Conservation (phyloP, 1,284 basidiomycete genomes). For the Rhodotorula sp. region DNA sequence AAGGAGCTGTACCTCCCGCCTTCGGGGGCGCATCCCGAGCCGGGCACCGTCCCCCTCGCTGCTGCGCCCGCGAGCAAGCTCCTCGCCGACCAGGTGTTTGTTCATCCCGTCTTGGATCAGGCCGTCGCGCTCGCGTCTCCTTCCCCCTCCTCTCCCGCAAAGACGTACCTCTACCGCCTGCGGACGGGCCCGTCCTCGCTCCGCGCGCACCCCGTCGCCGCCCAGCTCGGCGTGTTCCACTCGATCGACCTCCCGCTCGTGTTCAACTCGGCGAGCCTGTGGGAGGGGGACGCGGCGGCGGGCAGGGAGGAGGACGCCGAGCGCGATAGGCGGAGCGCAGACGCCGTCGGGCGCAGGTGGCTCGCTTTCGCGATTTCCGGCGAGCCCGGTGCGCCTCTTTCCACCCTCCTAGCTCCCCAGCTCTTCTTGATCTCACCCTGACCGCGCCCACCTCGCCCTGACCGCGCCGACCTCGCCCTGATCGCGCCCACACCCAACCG, state of each 20-base stretch:
- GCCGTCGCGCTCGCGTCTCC: conserved; percentile 12
- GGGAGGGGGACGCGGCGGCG: conserved; percentile 8
- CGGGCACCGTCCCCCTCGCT: background rate
- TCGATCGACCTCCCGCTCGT: conserved; percentile 34
- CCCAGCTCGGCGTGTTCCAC: conserved; percentile 17
- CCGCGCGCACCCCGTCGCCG: background rate
- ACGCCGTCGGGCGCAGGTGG: conserved; percentile 25
- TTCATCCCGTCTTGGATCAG: conserved; percentile 33
- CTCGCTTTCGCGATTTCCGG: conserved; percentile 22
- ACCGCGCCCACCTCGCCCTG: no score
- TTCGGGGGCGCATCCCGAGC: background rate
- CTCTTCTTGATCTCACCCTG: background rate
- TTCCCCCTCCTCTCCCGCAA: background rate
- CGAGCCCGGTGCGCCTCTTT: conserved; percentile 22
- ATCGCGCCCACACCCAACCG: no score
- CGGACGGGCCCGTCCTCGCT: background rate
- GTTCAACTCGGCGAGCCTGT: conserved; percentile 30
- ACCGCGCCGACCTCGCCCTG: background rate
- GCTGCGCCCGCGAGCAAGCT: conserved; percentile 17
- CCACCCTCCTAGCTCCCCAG: background rate
- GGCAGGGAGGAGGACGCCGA: background rate
- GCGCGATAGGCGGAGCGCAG: conserved; percentile 12
- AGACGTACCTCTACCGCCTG: conserved; percentile 9
- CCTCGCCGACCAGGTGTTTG: conserved; percentile 37
- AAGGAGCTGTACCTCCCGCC: conserved; percentile 16